Evolutionary conservation across 306 rosid species (phyloP).

Genomic region (Quillaja saponaria): DNA sequence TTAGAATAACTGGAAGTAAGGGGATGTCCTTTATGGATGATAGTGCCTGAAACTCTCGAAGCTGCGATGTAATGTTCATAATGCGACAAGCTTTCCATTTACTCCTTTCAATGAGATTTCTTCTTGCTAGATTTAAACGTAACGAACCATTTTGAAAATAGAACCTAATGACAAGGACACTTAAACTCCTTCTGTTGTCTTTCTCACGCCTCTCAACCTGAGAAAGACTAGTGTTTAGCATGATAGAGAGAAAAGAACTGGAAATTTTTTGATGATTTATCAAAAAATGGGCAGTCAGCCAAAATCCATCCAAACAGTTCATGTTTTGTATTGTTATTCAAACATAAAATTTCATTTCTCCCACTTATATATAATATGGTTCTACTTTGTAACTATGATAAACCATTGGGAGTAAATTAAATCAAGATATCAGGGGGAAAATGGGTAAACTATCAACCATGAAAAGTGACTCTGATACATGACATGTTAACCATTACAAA

Average conservation of each 20-base stretch:
- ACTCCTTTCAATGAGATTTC: slow-evolving; percentile 83
- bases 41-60: slow-evolving; percentile 93
- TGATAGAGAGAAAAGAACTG: slow-evolving; percentile 12
- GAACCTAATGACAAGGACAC: slow-evolving; percentile 69
- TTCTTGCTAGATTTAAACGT: slow-evolving; percentile 86
- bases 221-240: slow-evolving; percentile 46
- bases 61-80: slow-evolving; percentile 88
- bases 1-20: slow-evolving; percentile 70
- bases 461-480: slow-evolving; percentile 21
- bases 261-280: slow-evolving; percentile 1
- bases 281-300: slow-evolving; percentile 5
- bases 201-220: slow-evolving; percentile 98
- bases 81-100: slow-evolving; percentile 90
- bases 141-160: slow-evolving; percentile 80
- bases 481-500: slow-evolving; percentile 1
- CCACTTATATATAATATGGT: neutral
- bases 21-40: slow-evolving; percentile 81
- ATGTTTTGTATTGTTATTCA: neutral
- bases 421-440: neutral
- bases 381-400: neutral
- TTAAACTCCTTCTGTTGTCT: slow-evolving; percentile 67
- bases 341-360: neutral
- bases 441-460: slow-evolving; percentile 5
- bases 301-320: neutral
- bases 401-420: neutral